Percentiles rank a stretch among this genome's conserved stretches.
Conservation (phyloP, 768 basidiomycete genomes). For the Tremella yokohamensis region DNA sequence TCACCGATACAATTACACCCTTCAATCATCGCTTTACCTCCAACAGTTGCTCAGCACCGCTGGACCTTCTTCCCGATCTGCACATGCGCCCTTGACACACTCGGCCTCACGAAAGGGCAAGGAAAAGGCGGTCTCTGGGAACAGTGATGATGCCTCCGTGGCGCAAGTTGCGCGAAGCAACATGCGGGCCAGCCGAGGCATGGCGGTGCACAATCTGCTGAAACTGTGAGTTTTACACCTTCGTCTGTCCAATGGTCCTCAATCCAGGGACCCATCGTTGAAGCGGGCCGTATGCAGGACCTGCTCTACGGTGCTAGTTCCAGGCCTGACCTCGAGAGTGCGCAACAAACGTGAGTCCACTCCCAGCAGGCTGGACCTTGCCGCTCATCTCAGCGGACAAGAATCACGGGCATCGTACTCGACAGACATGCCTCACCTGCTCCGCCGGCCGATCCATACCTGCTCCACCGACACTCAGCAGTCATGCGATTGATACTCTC, state of each 20-base stretch:
- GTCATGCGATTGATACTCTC: background rate
- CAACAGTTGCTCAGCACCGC: constrained; percentile 10
- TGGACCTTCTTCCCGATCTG: background rate
- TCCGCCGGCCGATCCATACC: constrained; percentile 21
- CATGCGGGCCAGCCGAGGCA: constrained; percentile 28
- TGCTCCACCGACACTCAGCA: constrained; percentile 12
- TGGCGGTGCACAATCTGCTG: constrained; percentile 42
- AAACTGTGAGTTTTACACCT: constrained; percentile 32
- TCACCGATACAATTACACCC: constrained; percentile 25
- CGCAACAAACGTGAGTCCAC: constrained; percentile 37
- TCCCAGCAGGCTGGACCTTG: background rate
- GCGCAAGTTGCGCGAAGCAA: constrained; percentile 25
- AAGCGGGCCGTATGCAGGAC: constrained; percentile 41
- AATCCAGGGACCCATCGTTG: constrained; percentile 39
- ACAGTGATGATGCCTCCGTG: background rate
- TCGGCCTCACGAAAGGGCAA: constrained; percentile 5
- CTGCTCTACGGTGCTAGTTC: constrained; percentile 43
- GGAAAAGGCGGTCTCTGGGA: background rate
- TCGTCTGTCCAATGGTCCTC: background rate
- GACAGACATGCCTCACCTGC: constrained; percentile 34
- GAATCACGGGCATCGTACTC: constrained; percentile 20
- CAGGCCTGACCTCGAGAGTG: constrained; percentile 39
- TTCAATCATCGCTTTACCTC: constrained; percentile 18
- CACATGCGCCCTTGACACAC: background rate
- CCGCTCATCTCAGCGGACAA: constrained; percentile 19